Evolutionary conservation across 495 filamentous ascomycete species (phyloP), one percentile per base, ranked within the genome.

Genomic region (Daldinia grandis): DNA sequence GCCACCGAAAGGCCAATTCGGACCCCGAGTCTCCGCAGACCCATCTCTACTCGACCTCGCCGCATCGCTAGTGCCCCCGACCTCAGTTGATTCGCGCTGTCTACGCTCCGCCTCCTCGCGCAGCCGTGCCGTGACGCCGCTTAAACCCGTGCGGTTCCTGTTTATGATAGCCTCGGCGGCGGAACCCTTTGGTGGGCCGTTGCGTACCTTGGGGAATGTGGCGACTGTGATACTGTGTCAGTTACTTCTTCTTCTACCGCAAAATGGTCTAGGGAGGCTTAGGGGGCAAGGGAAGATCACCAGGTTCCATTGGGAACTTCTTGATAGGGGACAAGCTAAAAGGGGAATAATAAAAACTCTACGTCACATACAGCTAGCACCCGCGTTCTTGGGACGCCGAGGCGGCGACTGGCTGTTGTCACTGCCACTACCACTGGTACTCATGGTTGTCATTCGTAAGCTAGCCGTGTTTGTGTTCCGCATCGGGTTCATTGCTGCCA

Each of bases 81-180:
- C 30, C 17, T 56, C 69, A 5, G 21, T 27, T 15, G 42, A 10
- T 57, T 69, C 74, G 31, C 64, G 40, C 17, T 19, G 27, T 38
- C 58, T 49, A 12, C 71, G 61, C 31, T 65, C 64, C 1, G 58
- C 64, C 37, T 68, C 70, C 31, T 69, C 64, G 4, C 68, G 42
- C n/a, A 62, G 14, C 6, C 71, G 44, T 38, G 56, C 57, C 21
- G 57, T 31, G 5, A 68, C 47, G 10, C 68, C 55, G 37, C 25
- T 51, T 14, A 72, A 33, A 2, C 62, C 64, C 2, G 64, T 38
- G 21, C 71, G 60, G 8, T 42, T 50, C 31, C 66, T 61, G 21
- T 66, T 72, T 33, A 76, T 49, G 15, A 74, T 66, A 14, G 69
- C 69, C 56, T 72, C 69, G n/a, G 69, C 64, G 15, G 69, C 64